Evolutionary conservation across 2,329 filamentous ascomycete species (phyloP).

Genomic region (Nemania sp.): DNA sequence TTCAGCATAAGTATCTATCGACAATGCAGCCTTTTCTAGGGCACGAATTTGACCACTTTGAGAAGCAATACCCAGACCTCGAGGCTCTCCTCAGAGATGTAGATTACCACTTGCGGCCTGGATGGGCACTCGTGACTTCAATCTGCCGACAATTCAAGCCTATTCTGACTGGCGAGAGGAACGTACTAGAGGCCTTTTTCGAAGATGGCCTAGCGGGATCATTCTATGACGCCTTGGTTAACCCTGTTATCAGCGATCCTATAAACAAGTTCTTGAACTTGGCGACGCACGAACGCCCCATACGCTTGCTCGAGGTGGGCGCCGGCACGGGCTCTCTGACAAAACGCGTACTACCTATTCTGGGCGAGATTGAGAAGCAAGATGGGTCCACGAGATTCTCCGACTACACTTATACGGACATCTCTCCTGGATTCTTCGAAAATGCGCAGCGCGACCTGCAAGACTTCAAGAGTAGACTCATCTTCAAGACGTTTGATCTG

Average conservation of each 20-base stretch:
- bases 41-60: too few relatives aligned
- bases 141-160: too few relatives aligned
- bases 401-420: constrained; percentile 47
- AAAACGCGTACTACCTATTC: constrained; percentile 13
- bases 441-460: neutral
- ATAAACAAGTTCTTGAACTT: neutral
- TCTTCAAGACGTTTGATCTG: constrained; percentile 15
- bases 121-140: too few relatives aligned
- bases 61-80: too few relatives aligned
- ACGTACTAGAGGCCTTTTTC: neutral
- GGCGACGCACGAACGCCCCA: constrained; percentile 39
- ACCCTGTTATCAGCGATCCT: neutral
- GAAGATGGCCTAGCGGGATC: neutral
- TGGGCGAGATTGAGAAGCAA: constrained; percentile 29
- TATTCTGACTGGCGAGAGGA: neutral
- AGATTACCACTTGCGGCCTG: too few relatives aligned
- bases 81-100: too few relatives aligned
- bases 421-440: constrained; percentile 35
- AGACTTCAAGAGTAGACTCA: constrained; percentile 2
- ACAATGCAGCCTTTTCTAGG: too few relatives aligned
- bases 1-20: too few relatives aligned
- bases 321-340: constrained; percentile 45
- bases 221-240: neutral
- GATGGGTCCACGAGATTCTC: constrained; percentile 29
- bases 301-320: constrained; percentile 46